Conservation (phyloP, 2,329 filamentous ascomycete genomes). For the Paecilomyces sp. region DNA sequence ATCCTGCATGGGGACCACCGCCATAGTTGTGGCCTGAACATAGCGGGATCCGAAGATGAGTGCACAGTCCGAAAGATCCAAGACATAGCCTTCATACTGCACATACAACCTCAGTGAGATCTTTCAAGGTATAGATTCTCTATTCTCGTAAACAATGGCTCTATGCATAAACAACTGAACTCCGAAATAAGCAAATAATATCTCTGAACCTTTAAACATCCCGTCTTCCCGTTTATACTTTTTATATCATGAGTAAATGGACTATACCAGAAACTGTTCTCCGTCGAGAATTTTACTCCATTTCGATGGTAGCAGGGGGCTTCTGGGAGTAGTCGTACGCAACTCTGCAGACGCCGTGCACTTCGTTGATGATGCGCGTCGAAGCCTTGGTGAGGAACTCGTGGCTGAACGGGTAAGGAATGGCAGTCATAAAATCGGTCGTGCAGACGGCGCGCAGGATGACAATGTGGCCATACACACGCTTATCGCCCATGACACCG, state of each 20-base stretch:
- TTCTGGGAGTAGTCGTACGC: slow-evolving; percentile 41
- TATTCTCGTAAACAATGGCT: too few relatives aligned
- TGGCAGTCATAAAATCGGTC: slow-evolving; percentile 68
- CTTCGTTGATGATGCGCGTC: slow-evolving; percentile 66
- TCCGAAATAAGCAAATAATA: too few relatives aligned
- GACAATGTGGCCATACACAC: slow-evolving; percentile 57
- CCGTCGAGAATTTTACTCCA: slow-evolving; percentile 59
- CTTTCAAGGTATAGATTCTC: too few relatives aligned
- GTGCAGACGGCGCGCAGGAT: slow-evolving; percentile 55
- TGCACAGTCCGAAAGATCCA: too few relatives aligned
- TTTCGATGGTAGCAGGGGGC: slow-evolving; percentile 63
- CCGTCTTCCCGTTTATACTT: not conserved
- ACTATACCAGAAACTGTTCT: too few relatives aligned
- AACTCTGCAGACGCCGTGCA: slow-evolving; percentile 51
- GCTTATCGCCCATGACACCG: slow-evolving; percentile 54
- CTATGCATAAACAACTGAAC: too few relatives aligned
- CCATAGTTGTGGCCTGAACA: too few relatives aligned
- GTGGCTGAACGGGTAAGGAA: slow-evolving; percentile 60
- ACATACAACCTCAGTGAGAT: too few relatives aligned
- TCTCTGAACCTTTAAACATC: not conserved
- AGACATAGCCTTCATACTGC: too few relatives aligned
- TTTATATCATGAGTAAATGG: not conserved
- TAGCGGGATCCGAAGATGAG: too few relatives aligned
- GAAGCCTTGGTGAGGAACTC: slow-evolving; percentile 59
- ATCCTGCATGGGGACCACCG: too few relatives aligned